phyloP scores from a whole-genome alignment of 2,329 filamentous ascomycete species.

The Shiraia bambusicola region DNA sequence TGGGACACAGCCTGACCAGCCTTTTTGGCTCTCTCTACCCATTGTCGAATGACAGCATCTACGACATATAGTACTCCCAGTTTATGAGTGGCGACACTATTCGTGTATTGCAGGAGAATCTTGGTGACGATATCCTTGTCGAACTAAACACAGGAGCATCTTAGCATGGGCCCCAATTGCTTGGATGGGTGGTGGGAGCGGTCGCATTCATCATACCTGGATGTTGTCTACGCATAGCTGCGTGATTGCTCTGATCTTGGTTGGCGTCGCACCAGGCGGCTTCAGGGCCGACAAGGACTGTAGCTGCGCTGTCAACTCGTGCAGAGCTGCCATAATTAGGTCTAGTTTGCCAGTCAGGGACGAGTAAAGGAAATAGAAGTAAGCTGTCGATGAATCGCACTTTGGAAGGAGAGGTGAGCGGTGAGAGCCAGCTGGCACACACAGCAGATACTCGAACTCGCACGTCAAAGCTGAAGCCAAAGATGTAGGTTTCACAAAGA shows the following conservation, averaged over 20 bases:
- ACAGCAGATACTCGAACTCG: constrained; percentile 28
- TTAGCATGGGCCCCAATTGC: constrained; percentile 28
- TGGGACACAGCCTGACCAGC: constrained; percentile 75
- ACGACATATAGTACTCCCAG: constrained; percentile 98
- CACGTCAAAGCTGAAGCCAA: constrained; percentile 22
- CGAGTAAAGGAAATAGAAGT: constrained; percentile 19
- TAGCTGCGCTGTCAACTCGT: constrained; percentile 85
- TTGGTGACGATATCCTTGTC: constrained; percentile 95
- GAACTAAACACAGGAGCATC: constrained; percentile 60
- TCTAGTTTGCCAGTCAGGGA: constrained; percentile 27
- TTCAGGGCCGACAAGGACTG: constrained; percentile 91
- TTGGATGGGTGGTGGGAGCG: too few species aligned
- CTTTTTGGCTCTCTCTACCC: constrained; percentile 92
- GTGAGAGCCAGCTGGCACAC: constrained; percentile 25
- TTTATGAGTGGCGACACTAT: constrained; percentile 91
- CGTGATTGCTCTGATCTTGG: constrained; percentile 86
- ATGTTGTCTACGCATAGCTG: constrained; percentile 71
- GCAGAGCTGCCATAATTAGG: constrained; percentile 67
- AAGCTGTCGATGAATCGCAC: constrained; percentile 11
- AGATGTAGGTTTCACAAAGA: constrained; percentile 32
- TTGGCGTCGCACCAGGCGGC: constrained; percentile 89
- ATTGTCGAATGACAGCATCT: constrained; percentile 99
- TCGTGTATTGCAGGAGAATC: constrained; percentile 96
- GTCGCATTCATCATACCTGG: constrained; percentile 28
- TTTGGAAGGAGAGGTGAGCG: constrained; percentile 13